Evolutionary conservation across 148 eudicot genomes (phyloP), one percentile per base, ranked within the genome.

Genomic region (Bassia scoparia): DNA sequence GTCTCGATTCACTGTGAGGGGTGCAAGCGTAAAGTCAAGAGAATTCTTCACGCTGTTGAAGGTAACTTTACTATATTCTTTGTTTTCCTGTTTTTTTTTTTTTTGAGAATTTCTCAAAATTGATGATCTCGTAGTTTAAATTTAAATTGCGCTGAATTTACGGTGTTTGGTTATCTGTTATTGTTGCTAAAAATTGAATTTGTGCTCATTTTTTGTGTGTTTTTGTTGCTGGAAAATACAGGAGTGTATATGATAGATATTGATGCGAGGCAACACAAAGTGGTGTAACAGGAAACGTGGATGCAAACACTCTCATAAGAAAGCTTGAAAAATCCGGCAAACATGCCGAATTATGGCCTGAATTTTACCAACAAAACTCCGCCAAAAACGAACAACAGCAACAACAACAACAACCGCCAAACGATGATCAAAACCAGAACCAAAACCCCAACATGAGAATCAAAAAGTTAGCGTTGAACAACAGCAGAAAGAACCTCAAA

Each of bases 1-100:
- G 93, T 87, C 61, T 87, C 91, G 33, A 83, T 91, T 74, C 97
- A 89, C 79, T 91, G 97, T 69, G 89, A 86, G 78, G 97, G 97
- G 34, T 91, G 97, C 88, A 87, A 83, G 73, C 80, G 82, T 49
- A 89, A 91, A 73, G 97, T 91, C 50, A 83, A 86, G 61, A 87
- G 83, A 76, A 79, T 91, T 43, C 88, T 91, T 68, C 84, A 69
- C 2, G 76, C 68, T 50, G 60, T 91, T 50, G 85, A 86, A 41
- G 97, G 97, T 91, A 83, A 27, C 16, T 66, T 37, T 4, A n/a
- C 7, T 43, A 27, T 17, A 41, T 15, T 21, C 7, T 16, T 48
- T 30, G 3, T 29, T 26, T 29, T 29, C 11, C 11, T 7, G 8
- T 41, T 14, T 29, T 60, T 33, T 35, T 35, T 20, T 37, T 24